Evolutionary conservation across 306 rosid genomes (phyloP), one percentile per base, ranked within the genome.

Genomic region (Gillenia trifoliata): DNA sequence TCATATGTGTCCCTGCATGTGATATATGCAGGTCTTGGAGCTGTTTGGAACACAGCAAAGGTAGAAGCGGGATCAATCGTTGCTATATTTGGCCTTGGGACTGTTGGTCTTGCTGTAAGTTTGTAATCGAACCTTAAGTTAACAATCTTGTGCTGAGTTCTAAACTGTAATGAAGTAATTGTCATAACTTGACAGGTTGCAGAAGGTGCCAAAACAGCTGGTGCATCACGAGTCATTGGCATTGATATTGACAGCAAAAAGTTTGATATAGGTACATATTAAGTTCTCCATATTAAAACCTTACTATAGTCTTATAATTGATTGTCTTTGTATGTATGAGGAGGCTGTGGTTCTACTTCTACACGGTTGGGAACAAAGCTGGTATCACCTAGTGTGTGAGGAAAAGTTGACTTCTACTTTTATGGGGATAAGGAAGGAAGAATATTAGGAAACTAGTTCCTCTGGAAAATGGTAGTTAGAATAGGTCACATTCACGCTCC

Each of bases 1-100:
- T 69, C 20, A 80, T 1, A 28, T 33, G 6, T 75, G 73, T 43
- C 11, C 1, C 17, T 33, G 4, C 54, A 12, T 50, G 19, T 75
- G 73, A 74, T 64, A 25, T 66, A 64, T 74, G 33, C 38, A 91
- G 98, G 96, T 68, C 96, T 93, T 79, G 97, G 97, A 77, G 98
- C 98, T 78, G 98, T 93, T 77, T 93, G 98, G 98, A 93, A 93
- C 91, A 91, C 98, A 26, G 98, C 98, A 71, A 93, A 93, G 79
- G 98, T 93, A 41, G 98, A 93, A 68, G 65, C 96, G 6, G 97
- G 96, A 60, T 89, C 98, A 69, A 93, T 47, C 41, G 97, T 93
- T 77, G 98, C 97, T 81, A 74, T 93, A 64, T 93, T 93, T 80
- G 98, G 98, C 76, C 96, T 93, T 71, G 97, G 98, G 77, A 91